Percentiles rank a stretch among this genome's conserved stretches.
Evolutionary conservation across 2,329 filamentous ascomycete species (phyloP).

Genomic region (Colletotrichum musae): DNA sequence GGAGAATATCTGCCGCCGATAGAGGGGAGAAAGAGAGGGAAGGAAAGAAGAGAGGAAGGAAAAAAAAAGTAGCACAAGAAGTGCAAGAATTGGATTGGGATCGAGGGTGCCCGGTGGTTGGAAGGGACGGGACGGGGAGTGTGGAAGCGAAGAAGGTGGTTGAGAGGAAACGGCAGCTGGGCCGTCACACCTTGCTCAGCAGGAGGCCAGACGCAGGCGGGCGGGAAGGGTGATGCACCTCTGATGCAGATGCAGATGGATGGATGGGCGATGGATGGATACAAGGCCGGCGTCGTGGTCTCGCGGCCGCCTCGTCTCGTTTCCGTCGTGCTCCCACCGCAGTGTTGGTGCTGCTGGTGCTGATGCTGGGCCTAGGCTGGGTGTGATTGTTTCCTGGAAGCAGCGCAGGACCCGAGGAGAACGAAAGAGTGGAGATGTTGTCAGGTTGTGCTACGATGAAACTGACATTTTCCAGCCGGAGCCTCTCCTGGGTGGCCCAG

Average conservation of each 20-base stretch:
- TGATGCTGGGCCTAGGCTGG: background rate
- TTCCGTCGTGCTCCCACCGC: background rate
- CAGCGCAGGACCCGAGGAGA: slow-evolving; percentile 9
- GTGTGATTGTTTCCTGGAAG: slow-evolving; percentile 18
- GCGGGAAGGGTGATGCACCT: slow-evolving; percentile 20
- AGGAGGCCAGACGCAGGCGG: slow-evolving; percentile 23
- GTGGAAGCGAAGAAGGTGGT: slow-evolving; percentile 21
- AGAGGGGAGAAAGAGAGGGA: background rate
- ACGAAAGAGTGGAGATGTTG: slow-evolving; percentile 35
- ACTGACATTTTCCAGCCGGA: slow-evolving; percentile 38
- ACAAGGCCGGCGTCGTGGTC: background rate
- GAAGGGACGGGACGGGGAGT: background rate
- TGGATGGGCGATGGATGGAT: background rate
- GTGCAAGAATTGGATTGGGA: slow-evolving; percentile 6
- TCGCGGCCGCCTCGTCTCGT: too few species aligned
- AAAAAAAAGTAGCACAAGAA: background rate
- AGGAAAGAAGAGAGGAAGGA: slow-evolving; percentile 1
- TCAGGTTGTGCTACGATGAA: slow-evolving; percentile 41
- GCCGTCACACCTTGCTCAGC: slow-evolving; percentile 29
- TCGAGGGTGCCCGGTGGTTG: slow-evolving; percentile 6
- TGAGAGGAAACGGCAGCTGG: slow-evolving; percentile 23
- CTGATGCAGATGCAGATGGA: too few species aligned
- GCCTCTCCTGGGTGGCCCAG: slow-evolving; percentile 25
- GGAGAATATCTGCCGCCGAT: slow-evolving; percentile 2
- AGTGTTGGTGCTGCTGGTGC: background rate